Base-by-base conservation (phyloP, 169 alveolate species). In the Plasmodium vivax region DNA sequence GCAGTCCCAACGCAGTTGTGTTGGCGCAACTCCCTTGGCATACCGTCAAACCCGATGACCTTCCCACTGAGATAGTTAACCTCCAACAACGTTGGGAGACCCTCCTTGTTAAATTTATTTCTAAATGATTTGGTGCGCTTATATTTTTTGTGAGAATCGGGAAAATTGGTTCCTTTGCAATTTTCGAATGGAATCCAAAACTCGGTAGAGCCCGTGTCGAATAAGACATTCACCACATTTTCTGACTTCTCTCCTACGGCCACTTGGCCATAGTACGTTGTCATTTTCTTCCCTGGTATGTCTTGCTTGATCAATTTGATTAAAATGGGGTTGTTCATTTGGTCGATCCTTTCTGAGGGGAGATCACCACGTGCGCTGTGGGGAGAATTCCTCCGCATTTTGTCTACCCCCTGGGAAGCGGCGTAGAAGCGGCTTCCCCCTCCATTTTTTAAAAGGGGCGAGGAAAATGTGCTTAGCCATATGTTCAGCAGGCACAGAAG, bases 141-240 rank as follows among this genome's bases (percentile, higher is more conserved):
- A 56, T 91, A 91, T 82, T 91, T 91, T 6, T 82, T 91, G 84
- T 91, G 95, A 7, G 45, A 32, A 68, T 43, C 80, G 73, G 74
- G 72, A 79, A 41, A 88, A 19, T 62, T n/a, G 2, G 75, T 8
- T 68, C 75, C 80, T 82, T 82, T 91, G 72, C 92, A 91, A 47
- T 34, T 92, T 72, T 96, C 97, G 82, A 84, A 90, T 7, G 97
- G 97, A 2, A 96, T 95, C 98, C 98, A 96, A 32, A 96, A 83
- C 84, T 96, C 97, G 5, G 98, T 92, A 12, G 98, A 96, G 73
- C 98, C 98, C 9, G 98, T 96, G 92, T 96, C 98, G 92, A 96
- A 96, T 58, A 96, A 91, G 19, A 96, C 98, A 83, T 95, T 96
- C 23, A 96, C 45, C 8, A 73, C 83, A 79, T 95, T 88, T 47